Conservation (phyloP, 495 filamentous ascomycete genomes). For the Cercophora newfieldiana region DNA sequence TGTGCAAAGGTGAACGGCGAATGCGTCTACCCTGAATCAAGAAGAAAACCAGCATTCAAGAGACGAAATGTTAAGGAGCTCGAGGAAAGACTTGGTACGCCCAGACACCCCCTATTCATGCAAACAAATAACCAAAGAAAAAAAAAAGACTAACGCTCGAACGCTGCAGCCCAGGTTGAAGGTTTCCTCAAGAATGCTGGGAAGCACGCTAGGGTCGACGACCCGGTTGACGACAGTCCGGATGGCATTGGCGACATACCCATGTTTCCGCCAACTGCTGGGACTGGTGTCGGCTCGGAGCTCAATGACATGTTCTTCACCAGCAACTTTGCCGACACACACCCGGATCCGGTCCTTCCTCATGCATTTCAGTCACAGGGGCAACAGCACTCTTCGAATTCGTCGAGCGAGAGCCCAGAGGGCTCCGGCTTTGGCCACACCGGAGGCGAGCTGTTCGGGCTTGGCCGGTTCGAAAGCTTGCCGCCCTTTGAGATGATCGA, state of each 20-base stretch:
- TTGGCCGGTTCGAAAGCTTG: constrained; percentile 45
- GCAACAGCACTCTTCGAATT: neutral
- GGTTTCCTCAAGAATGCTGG: constrained; percentile 41
- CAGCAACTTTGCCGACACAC: neutral
- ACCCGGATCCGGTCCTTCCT: neutral
- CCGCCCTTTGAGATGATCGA: constrained; percentile 50
- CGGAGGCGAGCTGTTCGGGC: constrained; percentile 34
- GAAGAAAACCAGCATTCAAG: constrained; percentile 87
- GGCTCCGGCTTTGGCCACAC: neutral
- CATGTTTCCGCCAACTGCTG: neutral
- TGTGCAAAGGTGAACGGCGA: constrained; percentile 69
- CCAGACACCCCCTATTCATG: neutral
- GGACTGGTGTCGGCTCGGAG: neutral
- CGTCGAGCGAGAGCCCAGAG: neutral
- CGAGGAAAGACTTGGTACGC: constrained; percentile 73
- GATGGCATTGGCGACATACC: constrained; percentile 7
- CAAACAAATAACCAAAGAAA: too few species aligned
- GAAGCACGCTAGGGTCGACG: constrained; percentile 15
- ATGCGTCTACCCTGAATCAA: constrained; percentile 79
- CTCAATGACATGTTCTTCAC: neutral
- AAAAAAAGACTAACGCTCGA: neutral
- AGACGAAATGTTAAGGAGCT: constrained; percentile 82
- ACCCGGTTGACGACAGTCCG: neutral
- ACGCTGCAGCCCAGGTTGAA: constrained; percentile 47
- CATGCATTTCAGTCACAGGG: neutral